Conservation (phyloP, 78 protist species). For the Polysphondylium violaceum region DNA sequence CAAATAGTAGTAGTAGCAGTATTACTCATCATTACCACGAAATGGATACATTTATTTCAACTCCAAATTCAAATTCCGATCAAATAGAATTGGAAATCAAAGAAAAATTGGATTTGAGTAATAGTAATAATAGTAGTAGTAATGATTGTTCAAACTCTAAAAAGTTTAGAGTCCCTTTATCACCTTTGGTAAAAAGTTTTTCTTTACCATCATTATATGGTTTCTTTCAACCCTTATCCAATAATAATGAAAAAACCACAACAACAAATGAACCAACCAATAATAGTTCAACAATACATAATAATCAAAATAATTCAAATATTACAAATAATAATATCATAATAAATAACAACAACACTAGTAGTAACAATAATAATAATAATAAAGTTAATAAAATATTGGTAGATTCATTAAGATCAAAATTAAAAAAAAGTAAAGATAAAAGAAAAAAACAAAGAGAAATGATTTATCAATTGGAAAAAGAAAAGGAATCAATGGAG, state of each 20-base stretch:
- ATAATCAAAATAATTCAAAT: slow-evolving; percentile 4
- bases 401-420: not conserved
- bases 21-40: not conserved
- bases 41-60: not conserved
- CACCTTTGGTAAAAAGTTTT: slow-evolving; percentile 36
- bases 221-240: slow-evolving; percentile 5
- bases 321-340: not conserved
- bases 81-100: not conserved
- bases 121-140: not conserved
- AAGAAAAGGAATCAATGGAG: not conserved
- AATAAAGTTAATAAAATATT: not conserved
- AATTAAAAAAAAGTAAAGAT: slow-evolving; percentile 37
- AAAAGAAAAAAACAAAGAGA: not conserved
- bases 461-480: not conserved
- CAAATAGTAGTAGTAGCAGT: not conserved
- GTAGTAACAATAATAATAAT: not conserved
- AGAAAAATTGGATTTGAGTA: no score
- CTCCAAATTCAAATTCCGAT: not conserved
- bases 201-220: slow-evolving; percentile 12
- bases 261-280: not conserved
- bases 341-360: not conserved
- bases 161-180: not conserved
- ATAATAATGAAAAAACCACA: not conserved
- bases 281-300: no score
- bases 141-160: not conserved